Evolutionary conservation across 2,329 filamentous ascomycete species (phyloP).

Genomic region (Periconia digitata): DNA sequence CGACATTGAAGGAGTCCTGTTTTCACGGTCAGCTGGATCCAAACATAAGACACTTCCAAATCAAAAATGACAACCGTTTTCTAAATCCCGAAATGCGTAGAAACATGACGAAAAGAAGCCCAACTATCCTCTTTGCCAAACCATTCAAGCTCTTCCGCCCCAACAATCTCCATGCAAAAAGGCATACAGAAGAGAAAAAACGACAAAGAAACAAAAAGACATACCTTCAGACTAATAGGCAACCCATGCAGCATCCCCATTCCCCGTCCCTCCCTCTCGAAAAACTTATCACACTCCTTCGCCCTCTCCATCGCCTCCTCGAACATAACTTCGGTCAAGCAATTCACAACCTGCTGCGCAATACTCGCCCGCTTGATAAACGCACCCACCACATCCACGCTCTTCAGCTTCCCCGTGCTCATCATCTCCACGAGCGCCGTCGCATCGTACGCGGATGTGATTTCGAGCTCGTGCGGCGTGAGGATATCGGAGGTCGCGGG

Average conservation of each 20-base stretch:
- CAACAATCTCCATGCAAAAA: background rate
- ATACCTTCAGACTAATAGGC: constrained; percentile 56
- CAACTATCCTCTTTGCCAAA: no score
- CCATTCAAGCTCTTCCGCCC: no score
- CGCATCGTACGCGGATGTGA: constrained; percentile 41
- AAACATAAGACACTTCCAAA: background rate
- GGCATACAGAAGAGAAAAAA: background rate
- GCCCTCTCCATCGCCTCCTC: constrained; percentile 44
- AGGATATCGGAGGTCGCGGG: constrained; percentile 35
- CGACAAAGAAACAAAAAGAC: no score
- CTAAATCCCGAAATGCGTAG: no score
- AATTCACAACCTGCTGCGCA: constrained; percentile 61
- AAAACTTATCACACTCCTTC: constrained; percentile 41
- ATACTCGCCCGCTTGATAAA: constrained; percentile 57
- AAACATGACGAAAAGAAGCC: no score
- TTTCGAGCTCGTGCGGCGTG: constrained; percentile 30
- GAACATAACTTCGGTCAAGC: constrained; percentile 49
- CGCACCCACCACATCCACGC: constrained; percentile 52
- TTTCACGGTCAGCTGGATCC: no score
- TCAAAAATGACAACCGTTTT: background rate
- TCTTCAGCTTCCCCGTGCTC: constrained; percentile 22
- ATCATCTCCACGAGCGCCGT: constrained; percentile 32
- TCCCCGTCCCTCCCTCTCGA: constrained; percentile 41
- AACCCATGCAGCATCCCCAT: constrained; percentile 57
- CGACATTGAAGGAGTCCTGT: constrained; percentile 62